phyloP scores from a whole-genome alignment of 2,329 filamentous ascomycete species.

The Colletotrichum truncatum region DNA sequence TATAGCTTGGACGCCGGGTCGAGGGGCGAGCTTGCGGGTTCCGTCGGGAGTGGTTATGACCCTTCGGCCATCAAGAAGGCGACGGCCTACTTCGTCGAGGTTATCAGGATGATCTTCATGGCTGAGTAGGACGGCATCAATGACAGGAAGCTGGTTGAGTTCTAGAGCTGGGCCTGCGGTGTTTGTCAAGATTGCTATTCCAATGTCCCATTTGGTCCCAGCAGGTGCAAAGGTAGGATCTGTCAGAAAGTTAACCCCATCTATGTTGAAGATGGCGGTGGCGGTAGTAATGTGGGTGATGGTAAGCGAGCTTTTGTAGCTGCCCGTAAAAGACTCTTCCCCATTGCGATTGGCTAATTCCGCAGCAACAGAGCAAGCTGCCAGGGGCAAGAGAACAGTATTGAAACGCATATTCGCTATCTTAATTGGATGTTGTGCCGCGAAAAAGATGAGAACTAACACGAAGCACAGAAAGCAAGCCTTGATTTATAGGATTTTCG shows the following conservation, averaged over 20 bases:
- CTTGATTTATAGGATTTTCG: too few species aligned
- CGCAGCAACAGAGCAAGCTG: not conserved
- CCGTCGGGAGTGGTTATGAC: not conserved
- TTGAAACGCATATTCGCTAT: too few species aligned
- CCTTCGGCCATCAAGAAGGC: not conserved
- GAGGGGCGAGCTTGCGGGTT: constrained; percentile 3
- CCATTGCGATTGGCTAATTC: not conserved
- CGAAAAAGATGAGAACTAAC: too few species aligned
- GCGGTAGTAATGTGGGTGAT: constrained; percentile 58
- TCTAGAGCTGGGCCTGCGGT: constrained; percentile 41
- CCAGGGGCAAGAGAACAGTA: too few species aligned
- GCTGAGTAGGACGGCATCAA: constrained; percentile 57
- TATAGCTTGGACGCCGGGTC: constrained; percentile 50
- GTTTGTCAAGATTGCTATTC: constrained; percentile 33
- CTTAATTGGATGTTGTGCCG: too few species aligned
- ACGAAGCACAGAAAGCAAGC: too few species aligned
- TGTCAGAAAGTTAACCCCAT: constrained; percentile 51
- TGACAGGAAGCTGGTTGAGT: constrained; percentile 49
- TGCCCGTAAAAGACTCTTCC: not conserved
- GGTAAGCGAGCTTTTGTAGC: constrained; percentile 32
- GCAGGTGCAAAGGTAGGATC: constrained; percentile 55
- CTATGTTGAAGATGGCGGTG: constrained; percentile 54
- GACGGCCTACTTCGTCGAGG: constrained; percentile 13
- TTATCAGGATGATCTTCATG: constrained; percentile 62
- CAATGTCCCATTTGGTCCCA: constrained; percentile 35